These are phyloP conservation scores for Penicillium lagena DNA, from an alignment of 495 filamentous ascomycete species.

Conservation along the genomic window DNA sequence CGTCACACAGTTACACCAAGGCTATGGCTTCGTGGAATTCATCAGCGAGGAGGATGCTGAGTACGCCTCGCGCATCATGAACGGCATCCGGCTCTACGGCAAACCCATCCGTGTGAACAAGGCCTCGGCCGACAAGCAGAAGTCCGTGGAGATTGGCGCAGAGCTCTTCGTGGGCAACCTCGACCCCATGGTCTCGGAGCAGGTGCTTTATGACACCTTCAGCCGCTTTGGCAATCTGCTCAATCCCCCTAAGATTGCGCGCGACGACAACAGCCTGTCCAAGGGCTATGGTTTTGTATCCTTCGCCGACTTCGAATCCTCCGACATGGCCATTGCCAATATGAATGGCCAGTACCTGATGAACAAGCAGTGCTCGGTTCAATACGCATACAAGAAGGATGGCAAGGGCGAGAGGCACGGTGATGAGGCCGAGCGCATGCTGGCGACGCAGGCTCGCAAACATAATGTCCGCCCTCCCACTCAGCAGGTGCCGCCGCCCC, in stretches of 20 bases:
- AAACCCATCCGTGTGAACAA: slow-evolving; percentile 98
- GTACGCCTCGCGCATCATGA: slow-evolving; percentile 95
- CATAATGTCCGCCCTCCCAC: slow-evolving; percentile 79
- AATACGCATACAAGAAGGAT: slow-evolving; percentile 99
- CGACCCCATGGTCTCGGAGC: slow-evolving; percentile 91
- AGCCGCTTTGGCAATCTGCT: slow-evolving; percentile 84
- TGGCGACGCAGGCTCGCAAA: slow-evolving; percentile 88
- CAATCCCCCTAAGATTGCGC: slow-evolving; percentile 83
- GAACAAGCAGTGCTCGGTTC: slow-evolving; percentile 92
- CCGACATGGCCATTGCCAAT: slow-evolving; percentile 80
- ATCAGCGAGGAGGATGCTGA: slow-evolving; percentile 94
- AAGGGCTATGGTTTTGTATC: slow-evolving; percentile 98
- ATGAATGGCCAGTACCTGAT: slow-evolving; percentile 97
- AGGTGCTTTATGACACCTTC: slow-evolving; percentile 96
- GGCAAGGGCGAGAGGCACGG: slow-evolving; percentile 96
- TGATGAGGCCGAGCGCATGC: slow-evolving; percentile 86
- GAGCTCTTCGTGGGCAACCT: slow-evolving; percentile 97
- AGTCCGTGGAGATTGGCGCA: slow-evolving; percentile 89
- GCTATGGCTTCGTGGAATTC: slow-evolving; percentile 98
- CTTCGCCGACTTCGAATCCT: slow-evolving; percentile 90
- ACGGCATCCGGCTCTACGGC: slow-evolving; percentile 85
- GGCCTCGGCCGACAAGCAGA: slow-evolving; percentile 92
- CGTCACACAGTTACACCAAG: slow-evolving; percentile 93
- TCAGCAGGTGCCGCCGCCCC: slow-evolving; percentile 44
- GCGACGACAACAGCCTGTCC: slow-evolving; percentile 83